Conservation (phyloP, 2,329 filamentous ascomycete species). For the Tolypocladium ovalisporum region DNA sequence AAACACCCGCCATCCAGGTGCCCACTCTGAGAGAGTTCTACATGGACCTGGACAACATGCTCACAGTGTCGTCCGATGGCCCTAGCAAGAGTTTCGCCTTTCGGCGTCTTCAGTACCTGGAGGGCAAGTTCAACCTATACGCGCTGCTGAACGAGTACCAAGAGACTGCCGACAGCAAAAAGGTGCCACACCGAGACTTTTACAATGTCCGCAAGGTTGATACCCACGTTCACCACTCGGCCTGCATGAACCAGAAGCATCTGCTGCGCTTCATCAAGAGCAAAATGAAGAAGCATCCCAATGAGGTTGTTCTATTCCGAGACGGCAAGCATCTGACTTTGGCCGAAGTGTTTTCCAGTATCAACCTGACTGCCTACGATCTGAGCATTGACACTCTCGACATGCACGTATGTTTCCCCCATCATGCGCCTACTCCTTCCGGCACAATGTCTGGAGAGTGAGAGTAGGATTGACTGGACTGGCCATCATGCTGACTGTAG, state of each 20-base stretch:
- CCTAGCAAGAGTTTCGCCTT: constrained; percentile 97
- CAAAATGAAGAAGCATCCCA: constrained; percentile 97
- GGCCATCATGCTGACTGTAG: constrained; percentile 1
- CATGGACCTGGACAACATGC: constrained; percentile 79
- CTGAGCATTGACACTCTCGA: constrained; percentile 96
- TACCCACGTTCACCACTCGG: constrained; percentile 97
- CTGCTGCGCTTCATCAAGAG: constrained; percentile 97
- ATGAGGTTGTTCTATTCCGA: constrained; percentile 85
- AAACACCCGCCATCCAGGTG: constrained; percentile 66
- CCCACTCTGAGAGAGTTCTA: constrained; percentile 93
- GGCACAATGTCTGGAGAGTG: background rate
- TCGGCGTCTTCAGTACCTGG: constrained; percentile 83
- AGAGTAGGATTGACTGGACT: background rate
- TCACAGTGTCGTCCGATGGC: constrained; percentile 86
- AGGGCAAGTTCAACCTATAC: constrained; percentile 96
- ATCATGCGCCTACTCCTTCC: background rate
- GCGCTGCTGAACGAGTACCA: constrained; percentile 91
- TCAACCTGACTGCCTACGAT: constrained; percentile 95
- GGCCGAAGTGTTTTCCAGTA: constrained; percentile 90
- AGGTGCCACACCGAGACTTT: constrained; percentile 94
- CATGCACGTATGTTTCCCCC: constrained; percentile 72
- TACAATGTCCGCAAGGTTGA: constrained; percentile 99
- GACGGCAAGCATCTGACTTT: constrained; percentile 89
- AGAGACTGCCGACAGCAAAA: constrained; percentile 95
- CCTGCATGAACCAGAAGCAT: constrained; percentile 99